Conservation (phyloP, 441 rosid genomes). For the Adansonia rubrostipa region DNA sequence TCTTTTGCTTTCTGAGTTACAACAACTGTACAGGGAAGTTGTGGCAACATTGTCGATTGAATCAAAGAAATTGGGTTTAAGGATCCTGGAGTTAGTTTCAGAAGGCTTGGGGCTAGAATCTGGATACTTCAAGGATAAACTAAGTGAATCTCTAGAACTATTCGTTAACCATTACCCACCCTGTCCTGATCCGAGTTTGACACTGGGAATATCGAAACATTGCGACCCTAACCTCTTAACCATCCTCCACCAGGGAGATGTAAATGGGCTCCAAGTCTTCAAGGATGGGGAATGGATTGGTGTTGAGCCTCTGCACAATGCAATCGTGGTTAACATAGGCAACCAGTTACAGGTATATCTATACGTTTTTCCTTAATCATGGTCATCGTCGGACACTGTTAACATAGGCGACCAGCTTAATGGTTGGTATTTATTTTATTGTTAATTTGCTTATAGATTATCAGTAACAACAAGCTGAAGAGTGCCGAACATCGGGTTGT, state of each 20-base stretch:
- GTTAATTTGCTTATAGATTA: neutral
- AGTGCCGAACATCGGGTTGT: conserved; percentile 35
- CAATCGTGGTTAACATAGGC: conserved; percentile 41
- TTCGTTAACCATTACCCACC: conserved; percentile 35
- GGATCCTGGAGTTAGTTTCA: conserved; percentile 36
- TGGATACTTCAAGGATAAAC: conserved; percentile 27
- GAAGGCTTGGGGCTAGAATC: conserved; percentile 41
- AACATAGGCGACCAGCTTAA: neutral
- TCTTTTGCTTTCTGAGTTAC: neutral
- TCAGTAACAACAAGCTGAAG: conserved; percentile 33
- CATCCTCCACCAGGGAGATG: conserved; percentile 38
- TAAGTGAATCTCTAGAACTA: neutral
- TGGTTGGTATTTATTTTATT: too few relatives aligned
- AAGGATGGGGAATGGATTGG: conserved; percentile 43
- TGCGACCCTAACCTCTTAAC: conserved; percentile 34
- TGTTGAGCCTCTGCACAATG: conserved; percentile 36
- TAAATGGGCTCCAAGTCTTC: conserved; percentile 44
- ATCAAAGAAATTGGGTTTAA: conserved; percentile 37
- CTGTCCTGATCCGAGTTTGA: conserved; percentile 45
- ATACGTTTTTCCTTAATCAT: neutral
- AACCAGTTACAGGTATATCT: conserved; percentile 32
- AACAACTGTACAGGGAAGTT: conserved; percentile 33
- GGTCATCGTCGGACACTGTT: neutral
- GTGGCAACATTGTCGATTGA: conserved; percentile 36
- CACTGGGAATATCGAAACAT: conserved; percentile 36